Percentiles rank a stretch among this genome's conserved stretches.
phyloP scores from a whole-genome alignment of 2,329 filamentous ascomycete genomes.

The Ascochyta clinopodiicola region DNA sequence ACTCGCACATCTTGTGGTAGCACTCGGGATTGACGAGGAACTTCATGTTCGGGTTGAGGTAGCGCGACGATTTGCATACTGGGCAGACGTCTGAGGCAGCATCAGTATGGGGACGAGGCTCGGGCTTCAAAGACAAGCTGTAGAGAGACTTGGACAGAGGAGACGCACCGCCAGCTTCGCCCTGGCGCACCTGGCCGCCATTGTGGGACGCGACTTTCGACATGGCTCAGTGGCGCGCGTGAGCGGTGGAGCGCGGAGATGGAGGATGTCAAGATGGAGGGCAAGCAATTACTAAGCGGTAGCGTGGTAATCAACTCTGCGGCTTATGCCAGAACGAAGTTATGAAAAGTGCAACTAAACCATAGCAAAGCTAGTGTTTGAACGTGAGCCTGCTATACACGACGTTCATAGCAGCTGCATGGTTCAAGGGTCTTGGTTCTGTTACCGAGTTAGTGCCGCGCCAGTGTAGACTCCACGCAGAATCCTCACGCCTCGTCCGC shows the following conservation, averaged over 20 bases:
- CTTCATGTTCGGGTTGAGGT: conserved; percentile 90
- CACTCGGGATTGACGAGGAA: conserved; percentile 98
- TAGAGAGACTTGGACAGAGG: conserved; percentile 40
- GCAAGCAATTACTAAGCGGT: not conserved
- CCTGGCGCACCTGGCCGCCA: conserved; percentile 37
- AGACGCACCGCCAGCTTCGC: conserved; percentile 49
- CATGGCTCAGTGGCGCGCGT: conserved; percentile 32
- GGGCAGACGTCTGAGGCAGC: conserved; percentile 77
- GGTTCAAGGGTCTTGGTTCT: conserved; percentile 20
- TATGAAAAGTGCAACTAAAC: not conserved
- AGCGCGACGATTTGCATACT: conserved; percentile 95
- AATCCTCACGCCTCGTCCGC: conserved; percentile 3
- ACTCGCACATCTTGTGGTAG: conserved; percentile 98
- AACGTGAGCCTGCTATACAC: not conserved
- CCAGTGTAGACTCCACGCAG: conserved; percentile 1
- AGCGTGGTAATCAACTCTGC: not conserved
- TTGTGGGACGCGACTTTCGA: conserved; percentile 41
- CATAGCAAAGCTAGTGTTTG: not conserved
- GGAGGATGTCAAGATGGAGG: not conserved
- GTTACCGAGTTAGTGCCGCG: conserved; percentile 24
- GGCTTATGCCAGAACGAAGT: not conserved
- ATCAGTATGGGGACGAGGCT: conserved; percentile 29
- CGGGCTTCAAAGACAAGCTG: conserved; percentile 35
- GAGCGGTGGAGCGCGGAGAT: not conserved
- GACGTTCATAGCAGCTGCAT: not conserved